These are phyloP conservation scores for Fusarium luffae DNA, from an alignment of 2,329 filamentous ascomycete genomes.

Conservation along the genomic window DNA sequence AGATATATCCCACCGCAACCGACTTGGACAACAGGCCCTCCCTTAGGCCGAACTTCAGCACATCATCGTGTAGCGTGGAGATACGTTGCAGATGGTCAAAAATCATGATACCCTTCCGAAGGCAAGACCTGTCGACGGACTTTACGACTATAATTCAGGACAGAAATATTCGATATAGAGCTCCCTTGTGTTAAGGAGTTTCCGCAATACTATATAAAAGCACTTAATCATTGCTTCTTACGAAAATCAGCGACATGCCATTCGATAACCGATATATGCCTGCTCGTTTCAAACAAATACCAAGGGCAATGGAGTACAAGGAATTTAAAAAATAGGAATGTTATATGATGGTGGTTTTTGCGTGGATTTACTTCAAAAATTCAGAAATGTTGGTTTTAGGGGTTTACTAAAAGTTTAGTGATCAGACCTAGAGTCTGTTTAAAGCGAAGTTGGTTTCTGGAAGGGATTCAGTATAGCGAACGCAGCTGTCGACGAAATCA, in stretches of 20 bases:
- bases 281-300: background rate
- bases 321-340: slow-evolving; percentile 18
- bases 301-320: slow-evolving; percentile 17
- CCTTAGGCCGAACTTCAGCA: background rate
- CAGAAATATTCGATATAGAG: slow-evolving; percentile 20
- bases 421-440: slow-evolving; percentile 24
- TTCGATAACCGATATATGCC: slow-evolving; percentile 8
- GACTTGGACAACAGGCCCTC: slow-evolving; percentile 18
- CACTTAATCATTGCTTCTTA: slow-evolving; percentile 21
- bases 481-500: slow-evolving; percentile 4
- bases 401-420: slow-evolving; percentile 19
- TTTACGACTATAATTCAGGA: slow-evolving; percentile 20
- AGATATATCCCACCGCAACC: slow-evolving; percentile 43
- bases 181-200: slow-evolving; percentile 8
- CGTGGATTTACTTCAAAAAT: slow-evolving; percentile 2
- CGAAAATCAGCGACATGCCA: slow-evolving; percentile 9
- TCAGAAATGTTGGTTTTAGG: background rate
- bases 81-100: background rate
- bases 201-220: slow-evolving; percentile 34
- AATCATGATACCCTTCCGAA: slow-evolving; percentile 7
- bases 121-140: slow-evolving; percentile 27
- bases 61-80: background rate
- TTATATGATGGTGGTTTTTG: slow-evolving; percentile 3
- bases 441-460: slow-evolving; percentile 1
- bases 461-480: slow-evolving; percentile 1